Evolutionary conservation across 768 basidiomycete species (phyloP), one percentile per base, ranked within the genome.

Genomic region (Porphyrellus cyaneotinctus): DNA sequence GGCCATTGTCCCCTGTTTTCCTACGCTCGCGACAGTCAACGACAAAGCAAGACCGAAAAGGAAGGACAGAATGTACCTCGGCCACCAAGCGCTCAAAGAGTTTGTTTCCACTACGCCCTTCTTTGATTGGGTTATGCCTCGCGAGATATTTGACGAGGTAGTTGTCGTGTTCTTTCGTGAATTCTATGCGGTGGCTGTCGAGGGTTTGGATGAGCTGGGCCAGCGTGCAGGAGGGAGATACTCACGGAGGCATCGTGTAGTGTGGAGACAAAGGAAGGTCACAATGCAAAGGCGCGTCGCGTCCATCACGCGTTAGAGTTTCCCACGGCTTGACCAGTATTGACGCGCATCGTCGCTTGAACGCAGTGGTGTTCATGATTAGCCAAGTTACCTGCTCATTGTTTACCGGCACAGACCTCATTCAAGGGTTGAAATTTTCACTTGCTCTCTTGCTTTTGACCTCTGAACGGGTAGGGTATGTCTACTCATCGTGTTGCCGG

Each of bases 91-190:
- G 45, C 49, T 73, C 42, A 56, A 76, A 86, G 9, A 84, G 23
- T 1, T 42, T 64, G 43, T 72, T 75, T 10, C 84, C 84, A 9
- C 58, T 59, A 41, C 84, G 78, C 6, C 78, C 77, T 20, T 55
- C 49, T 8, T 43, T 46, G 11, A 58, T 53, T 0, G 79, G 79
- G 24, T 75, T 75, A 51, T 79, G 68, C 38, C n/a, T 69, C 2
- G 82, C 82, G 47, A 85, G 64, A 52, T 75, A 83, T 59, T 75
- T 72, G 17, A 69, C 47, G 6, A 83, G 72, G 5, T 70, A 63
- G 0, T 0, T n/a, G 51, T 82, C 78, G 22, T 83, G 79, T 4
- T 74, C 64, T 0, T 31, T 12, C 0, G 74, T 67, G 54, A 68
- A 81, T 4, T 64, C 32, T 18, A 47, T 52, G 13, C 72, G 70